Base-by-base conservation (phyloP, 2,329 filamentous ascomycete genomes). In the Trichoderma koningiopsis region DNA sequence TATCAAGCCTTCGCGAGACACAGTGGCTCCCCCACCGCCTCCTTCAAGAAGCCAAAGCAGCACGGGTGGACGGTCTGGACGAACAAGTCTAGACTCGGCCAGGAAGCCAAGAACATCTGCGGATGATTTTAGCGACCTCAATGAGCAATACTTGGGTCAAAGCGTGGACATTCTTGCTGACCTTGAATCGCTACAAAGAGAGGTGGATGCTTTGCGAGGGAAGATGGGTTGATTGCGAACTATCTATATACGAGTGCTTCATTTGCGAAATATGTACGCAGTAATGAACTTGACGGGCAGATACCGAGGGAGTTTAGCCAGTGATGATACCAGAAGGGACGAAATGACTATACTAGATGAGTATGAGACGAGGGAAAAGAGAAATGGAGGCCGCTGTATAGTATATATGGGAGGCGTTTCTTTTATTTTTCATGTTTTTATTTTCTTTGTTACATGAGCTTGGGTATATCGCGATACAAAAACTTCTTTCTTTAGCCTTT, bases 121-220 rank as follows among this genome's bases (percentile, higher is more conserved):
- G n/a, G 56, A 60, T 29, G 68, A 52, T 19, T 62, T 47, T 14
- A 47, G 49, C 22, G 37, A 37, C 24, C 24, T 64, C 3, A 40
- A 47, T 19, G 73, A 70, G 55, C 70, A 72, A 29, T 69, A 72
- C 68, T 43, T 74, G 22, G 77, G 79, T 73, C 76, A 82, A 75
- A 76, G 82, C 68, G 72, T 81, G 53, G 87, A 92, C 75, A 92
- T 94, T 70, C 79, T 95, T 72, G 91, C 91, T 1, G 91, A 94
- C 76, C 79, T 95, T 68, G 86, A 88, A 58, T 88, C 89, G 27
- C 79, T 95, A 71, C 91, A 93, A 79, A 86, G 86, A 75, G 92
- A 95, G 75, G 91, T 95, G 49, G 91, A 95, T 79, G 91, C 87
- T 4, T 75, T 91, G 56, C 75, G 79, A 64, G 80, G 79, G 27